These are phyloP conservation scores for Leptographium lundbergii DNA, from an alignment of 2,329 filamentous ascomycete genomes.

Conservation along the genomic window DNA sequence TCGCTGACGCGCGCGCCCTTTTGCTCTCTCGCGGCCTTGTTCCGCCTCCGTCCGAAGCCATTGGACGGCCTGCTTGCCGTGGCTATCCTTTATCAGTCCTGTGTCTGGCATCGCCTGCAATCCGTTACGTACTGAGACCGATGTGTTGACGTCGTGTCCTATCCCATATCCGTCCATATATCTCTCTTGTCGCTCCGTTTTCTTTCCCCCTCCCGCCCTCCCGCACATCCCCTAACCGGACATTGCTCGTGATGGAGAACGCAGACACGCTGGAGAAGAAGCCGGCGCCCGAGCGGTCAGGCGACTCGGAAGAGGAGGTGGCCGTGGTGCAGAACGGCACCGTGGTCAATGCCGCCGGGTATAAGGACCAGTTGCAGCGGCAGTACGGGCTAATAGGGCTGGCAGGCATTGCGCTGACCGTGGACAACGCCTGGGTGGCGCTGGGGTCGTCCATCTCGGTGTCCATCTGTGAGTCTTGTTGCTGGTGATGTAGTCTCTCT, in stretches of 20 bases:
- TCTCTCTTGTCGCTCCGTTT: not conserved
- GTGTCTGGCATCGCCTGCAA: not conserved
- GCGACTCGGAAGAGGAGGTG: constrained; percentile 19
- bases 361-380: constrained; percentile 48
- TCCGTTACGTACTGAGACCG: not conserved
- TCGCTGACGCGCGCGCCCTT: no score
- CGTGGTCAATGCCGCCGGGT: constrained; percentile 50
- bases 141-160: no score
- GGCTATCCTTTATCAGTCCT: not conserved
- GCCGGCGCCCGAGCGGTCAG: constrained; percentile 5
- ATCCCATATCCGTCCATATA: not conserved
- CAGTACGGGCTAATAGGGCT: constrained; percentile 50
- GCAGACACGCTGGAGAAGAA: not conserved
- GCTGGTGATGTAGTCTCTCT: not conserved
- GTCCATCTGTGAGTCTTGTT: constrained; percentile 27
- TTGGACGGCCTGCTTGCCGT: no score
- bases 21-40: no score
- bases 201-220: no score
- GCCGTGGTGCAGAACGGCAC: constrained; percentile 24
- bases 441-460: constrained; percentile 48
- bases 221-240: no score
- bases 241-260: constrained; percentile 1
- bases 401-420: constrained; percentile 46
- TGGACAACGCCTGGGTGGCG: constrained; percentile 54
- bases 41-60: no score